Conservation (phyloP, 2,329 filamentous ascomycete species). For the Penicillium sp. region DNA sequence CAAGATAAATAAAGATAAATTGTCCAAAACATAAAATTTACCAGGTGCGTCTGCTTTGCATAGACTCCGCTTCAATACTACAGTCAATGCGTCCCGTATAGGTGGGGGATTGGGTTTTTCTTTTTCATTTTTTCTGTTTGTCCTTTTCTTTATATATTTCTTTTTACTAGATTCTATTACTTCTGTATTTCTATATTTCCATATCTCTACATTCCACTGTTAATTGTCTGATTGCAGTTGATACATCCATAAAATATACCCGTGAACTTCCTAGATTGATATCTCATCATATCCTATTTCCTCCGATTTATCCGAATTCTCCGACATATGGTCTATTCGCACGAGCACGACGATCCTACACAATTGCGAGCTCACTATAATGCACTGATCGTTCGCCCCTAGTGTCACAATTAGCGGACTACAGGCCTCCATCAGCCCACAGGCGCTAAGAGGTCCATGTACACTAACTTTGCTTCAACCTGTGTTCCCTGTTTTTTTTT, state of each 20-base stretch:
- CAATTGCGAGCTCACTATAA: conserved; percentile 4
- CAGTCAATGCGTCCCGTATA: conserved; percentile 27
- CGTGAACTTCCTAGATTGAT: not conserved
- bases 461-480: conserved; percentile 13
- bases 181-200: not conserved
- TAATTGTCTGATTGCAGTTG: not conserved
- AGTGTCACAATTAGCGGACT: conserved; percentile 1
- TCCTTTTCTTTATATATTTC: not conserved
- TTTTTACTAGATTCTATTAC: not conserved
- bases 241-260: not conserved
- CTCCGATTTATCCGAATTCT: conserved; percentile 3
- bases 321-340: conserved; percentile 13
- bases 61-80: conserved; percentile 17
- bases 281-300: not conserved
- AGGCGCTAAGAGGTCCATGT: conserved; percentile 8
- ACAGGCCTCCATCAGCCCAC: conserved; percentile 7
- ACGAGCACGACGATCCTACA: conserved; percentile 15
- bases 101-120: conserved; percentile 4
- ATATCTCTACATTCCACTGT: not conserved
- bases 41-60: conserved; percentile 22
- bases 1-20: not conserved
- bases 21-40: not conserved
- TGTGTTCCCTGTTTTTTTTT: conserved; percentile 23
- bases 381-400: conserved; percentile 1
- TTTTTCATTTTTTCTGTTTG: not conserved